Conservation (phyloP, 805 yeast species). For the Ogataea saltuana region DNA sequence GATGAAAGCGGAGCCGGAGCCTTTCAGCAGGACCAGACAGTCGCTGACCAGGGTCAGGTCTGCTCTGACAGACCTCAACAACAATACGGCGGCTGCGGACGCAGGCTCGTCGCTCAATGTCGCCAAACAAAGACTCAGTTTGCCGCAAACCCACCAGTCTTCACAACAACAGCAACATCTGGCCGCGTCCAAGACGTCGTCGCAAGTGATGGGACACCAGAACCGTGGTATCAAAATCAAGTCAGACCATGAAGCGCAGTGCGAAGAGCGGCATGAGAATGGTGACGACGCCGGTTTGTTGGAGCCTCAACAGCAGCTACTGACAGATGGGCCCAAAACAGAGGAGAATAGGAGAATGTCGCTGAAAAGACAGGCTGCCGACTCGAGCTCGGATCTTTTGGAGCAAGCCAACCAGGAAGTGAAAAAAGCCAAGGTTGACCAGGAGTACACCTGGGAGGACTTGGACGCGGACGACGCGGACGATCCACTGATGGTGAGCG, state of each 20-base stretch:
- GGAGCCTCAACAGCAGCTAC: slow-evolving; percentile 6
- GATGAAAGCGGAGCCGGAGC: slow-evolving; percentile 11
- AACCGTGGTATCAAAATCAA: slow-evolving; percentile 17
- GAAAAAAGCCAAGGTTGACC: slow-evolving; percentile 38
- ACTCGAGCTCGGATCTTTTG: slow-evolving; percentile 45
- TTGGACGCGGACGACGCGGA: slow-evolving; percentile 67
- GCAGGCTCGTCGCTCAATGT: slow-evolving; percentile 5
- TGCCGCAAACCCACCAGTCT: slow-evolving; percentile 14
- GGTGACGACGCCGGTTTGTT: neutral
- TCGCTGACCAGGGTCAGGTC: slow-evolving; percentile 28
- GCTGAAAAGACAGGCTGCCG: slow-evolving; percentile 56
- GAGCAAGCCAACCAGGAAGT: slow-evolving; percentile 31
- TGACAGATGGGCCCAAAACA: slow-evolving; percentile 21
- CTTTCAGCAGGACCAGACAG: slow-evolving; percentile 17
- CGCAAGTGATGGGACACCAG: slow-evolving; percentile 14
- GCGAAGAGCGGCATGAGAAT: slow-evolving; percentile 8
- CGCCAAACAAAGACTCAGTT: slow-evolving; percentile 21
- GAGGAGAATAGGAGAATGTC: slow-evolving; percentile 36
- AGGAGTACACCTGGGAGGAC: slow-evolving; percentile 62
- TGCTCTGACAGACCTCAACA: slow-evolving; percentile 32
- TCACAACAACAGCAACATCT: slow-evolving; percentile 11
- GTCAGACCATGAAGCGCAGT: slow-evolving; percentile 14
- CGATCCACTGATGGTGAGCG: slow-evolving; percentile 88
- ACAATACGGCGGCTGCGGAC: slow-evolving; percentile 17
- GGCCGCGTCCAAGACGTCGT: slow-evolving; percentile 9